These are phyloP conservation scores for Acmispon strigosus DNA, from an alignment of 306 rosid species.

Conservation along the genomic window DNA sequence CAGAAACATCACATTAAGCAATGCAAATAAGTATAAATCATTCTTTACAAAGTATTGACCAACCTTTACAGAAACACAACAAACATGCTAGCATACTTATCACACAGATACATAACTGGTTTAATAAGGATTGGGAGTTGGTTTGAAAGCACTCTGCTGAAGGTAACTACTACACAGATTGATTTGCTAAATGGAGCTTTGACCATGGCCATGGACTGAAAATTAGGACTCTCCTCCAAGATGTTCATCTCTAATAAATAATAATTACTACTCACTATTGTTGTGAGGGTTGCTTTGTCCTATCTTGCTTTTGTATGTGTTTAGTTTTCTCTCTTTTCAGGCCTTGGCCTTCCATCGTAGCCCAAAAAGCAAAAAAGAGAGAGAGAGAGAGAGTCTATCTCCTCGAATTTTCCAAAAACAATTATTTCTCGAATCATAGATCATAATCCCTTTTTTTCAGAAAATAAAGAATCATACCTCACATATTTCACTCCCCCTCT, in stretches of 20 bases:
- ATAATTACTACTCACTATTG: background rate
- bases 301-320: background rate
- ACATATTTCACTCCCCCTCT: constrained; percentile 76
- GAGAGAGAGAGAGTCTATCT: background rate
- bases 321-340: background rate
- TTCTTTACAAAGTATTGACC: background rate
- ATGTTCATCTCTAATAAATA: background rate
- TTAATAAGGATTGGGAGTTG: background rate
- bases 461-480: constrained; percentile 46
- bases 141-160: background rate
- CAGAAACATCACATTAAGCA: constrained; percentile 23
- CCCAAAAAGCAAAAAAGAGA: background rate
- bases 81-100: background rate
- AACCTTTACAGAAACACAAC: background rate
- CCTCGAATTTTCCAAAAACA: background rate
- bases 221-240: background rate
- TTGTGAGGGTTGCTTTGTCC: background rate
- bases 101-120: background rate
- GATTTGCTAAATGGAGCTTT: background rate
- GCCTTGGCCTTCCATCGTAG: background rate
- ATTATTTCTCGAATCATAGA: background rate
- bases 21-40: background rate
- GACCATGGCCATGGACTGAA: background rate
- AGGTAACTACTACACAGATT: background rate
- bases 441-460: constrained; percentile 42